phyloP scores from a whole-genome alignment of 805 yeast genomes.

The Saccharomycopsis sp. region DNA sequence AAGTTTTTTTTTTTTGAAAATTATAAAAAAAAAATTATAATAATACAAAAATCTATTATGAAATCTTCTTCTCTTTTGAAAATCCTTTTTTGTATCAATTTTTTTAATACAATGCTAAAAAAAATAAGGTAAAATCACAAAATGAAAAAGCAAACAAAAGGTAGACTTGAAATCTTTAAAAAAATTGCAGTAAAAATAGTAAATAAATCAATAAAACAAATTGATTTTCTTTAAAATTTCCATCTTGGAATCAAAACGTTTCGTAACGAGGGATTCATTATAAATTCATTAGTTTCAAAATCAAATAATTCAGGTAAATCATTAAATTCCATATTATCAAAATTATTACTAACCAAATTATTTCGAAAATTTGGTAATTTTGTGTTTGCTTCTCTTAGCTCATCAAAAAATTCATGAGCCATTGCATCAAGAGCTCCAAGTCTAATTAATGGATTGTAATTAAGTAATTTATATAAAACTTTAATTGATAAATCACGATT shows the following conservation, averaged over 20 bases:
- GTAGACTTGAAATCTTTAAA: too few species aligned
- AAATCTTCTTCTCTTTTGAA: too few species aligned
- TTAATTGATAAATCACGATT: constrained; percentile 34
- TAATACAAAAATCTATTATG: too few species aligned
- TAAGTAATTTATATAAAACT: constrained; percentile 45
- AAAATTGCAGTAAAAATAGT: too few species aligned
- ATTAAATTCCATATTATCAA: constrained; percentile 8
- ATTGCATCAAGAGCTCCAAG: constrained; percentile 46
- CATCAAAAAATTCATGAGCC: constrained; percentile 44
- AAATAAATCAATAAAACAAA: too few species aligned
- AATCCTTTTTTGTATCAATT: too few species aligned
- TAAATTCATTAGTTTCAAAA: constrained; percentile 35
- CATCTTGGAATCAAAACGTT: constrained; percentile 27
- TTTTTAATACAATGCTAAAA: too few species aligned
- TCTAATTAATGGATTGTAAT: constrained; percentile 61
- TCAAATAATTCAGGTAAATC: constrained; percentile 35
- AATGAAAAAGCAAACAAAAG: too few species aligned
- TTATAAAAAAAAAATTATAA: too few species aligned
- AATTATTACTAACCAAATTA: not conserved
- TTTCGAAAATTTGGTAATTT: constrained; percentile 16
- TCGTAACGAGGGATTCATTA: constrained; percentile 28
- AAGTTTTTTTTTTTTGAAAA: too few species aligned
- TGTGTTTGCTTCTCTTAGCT: constrained; percentile 28
- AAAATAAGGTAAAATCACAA: too few species aligned
- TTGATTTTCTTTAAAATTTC: constrained; percentile 1